phyloP scores from a whole-genome alignment of 495 filamentous ascomycete species.

The Letharia columbiana region DNA sequence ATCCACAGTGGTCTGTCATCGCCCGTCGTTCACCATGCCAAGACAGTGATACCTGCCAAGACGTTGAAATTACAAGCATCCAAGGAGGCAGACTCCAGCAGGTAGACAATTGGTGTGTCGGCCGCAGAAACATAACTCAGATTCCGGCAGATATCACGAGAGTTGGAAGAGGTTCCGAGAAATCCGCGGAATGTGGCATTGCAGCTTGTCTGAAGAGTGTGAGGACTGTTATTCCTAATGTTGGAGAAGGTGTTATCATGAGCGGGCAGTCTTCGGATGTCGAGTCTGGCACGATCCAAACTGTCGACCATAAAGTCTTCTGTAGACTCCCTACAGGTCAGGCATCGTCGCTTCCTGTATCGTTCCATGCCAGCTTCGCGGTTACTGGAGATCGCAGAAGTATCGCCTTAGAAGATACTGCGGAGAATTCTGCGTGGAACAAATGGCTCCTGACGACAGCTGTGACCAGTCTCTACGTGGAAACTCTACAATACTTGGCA shows the following conservation, averaged over 20 bases:
- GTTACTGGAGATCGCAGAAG: slow-evolving; percentile 33
- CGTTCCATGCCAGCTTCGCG: slow-evolving; percentile 28
- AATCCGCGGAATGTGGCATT: slow-evolving; percentile 33
- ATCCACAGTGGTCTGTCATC: slow-evolving; percentile 21
- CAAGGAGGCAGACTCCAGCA: slow-evolving; percentile 15
- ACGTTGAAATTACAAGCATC: slow-evolving; percentile 14
- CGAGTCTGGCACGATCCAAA: neutral
- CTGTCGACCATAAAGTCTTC: slow-evolving; percentile 27
- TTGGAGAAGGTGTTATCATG: neutral
- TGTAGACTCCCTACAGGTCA: slow-evolving; percentile 30
- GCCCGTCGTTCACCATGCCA: slow-evolving; percentile 12
- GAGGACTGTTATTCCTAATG: neutral
- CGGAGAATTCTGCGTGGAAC: slow-evolving; percentile 30
- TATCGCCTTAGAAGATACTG: slow-evolving; percentile 27
- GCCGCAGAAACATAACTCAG: slow-evolving; percentile 20
- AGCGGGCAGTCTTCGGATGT: neutral
- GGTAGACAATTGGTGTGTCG: slow-evolving; percentile 26
- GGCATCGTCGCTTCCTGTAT: slow-evolving; percentile 29
- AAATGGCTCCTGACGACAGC: slow-evolving; percentile 30
- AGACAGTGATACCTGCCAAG: slow-evolving; percentile 16
- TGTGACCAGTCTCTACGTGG: slow-evolving; percentile 32
- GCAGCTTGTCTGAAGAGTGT: slow-evolving; percentile 23
- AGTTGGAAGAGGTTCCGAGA: slow-evolving; percentile 23
- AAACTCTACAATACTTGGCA: slow-evolving; percentile 28
- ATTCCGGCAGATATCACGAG: slow-evolving; percentile 18